These are phyloP conservation scores for Hymenoscyphus linearis DNA, from an alignment of 2,329 filamentous ascomycete genomes.

Conservation along the genomic window DNA sequence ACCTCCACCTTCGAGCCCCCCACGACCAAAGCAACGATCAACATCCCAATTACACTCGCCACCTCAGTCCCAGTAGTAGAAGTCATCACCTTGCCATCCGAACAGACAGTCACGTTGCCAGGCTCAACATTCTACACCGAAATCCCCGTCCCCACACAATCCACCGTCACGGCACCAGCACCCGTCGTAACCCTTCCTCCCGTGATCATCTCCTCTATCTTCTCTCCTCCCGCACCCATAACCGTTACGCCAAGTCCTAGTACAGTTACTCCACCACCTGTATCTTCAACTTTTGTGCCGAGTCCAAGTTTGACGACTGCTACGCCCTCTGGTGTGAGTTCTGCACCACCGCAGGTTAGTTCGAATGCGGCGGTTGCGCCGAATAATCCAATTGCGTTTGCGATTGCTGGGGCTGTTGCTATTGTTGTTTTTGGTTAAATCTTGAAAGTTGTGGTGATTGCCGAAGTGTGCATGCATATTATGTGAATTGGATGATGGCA, in stretches of 20 bases:
- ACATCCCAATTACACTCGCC: slow-evolving; percentile 20
- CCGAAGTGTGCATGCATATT: background rate
- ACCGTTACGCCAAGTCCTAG: background rate
- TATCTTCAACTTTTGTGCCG: background rate
- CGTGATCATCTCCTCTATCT: background rate
- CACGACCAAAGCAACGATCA: slow-evolving; percentile 24
- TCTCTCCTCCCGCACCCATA: background rate
- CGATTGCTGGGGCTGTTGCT: slow-evolving; percentile 27
- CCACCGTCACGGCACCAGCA: slow-evolving; percentile 10
- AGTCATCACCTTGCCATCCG: slow-evolving; percentile 23
- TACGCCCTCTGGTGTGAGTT: background rate
- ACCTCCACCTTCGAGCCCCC: slow-evolving; percentile 22
- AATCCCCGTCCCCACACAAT: slow-evolving; percentile 5
- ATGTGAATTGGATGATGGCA: background rate
- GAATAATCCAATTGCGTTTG: slow-evolving; percentile 23
- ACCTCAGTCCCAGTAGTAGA: slow-evolving; percentile 20
- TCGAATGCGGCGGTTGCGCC: slow-evolving; percentile 19
- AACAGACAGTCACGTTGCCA: slow-evolving; percentile 18
- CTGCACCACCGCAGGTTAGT: slow-evolving; percentile 17
- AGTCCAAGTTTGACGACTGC: background rate
- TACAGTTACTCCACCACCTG: background rate
- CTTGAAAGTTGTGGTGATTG: too few species aligned
- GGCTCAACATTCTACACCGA: slow-evolving; percentile 13
- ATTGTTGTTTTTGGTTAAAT: slow-evolving; percentile 27
- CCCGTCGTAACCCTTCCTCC: slow-evolving; percentile 2